A percentile compares a stretch with the other conserved stretches of the same genome.
Conservation (phyloP, 2,329 filamentous ascomycete genomes). For the Mariannaea elegans region DNA sequence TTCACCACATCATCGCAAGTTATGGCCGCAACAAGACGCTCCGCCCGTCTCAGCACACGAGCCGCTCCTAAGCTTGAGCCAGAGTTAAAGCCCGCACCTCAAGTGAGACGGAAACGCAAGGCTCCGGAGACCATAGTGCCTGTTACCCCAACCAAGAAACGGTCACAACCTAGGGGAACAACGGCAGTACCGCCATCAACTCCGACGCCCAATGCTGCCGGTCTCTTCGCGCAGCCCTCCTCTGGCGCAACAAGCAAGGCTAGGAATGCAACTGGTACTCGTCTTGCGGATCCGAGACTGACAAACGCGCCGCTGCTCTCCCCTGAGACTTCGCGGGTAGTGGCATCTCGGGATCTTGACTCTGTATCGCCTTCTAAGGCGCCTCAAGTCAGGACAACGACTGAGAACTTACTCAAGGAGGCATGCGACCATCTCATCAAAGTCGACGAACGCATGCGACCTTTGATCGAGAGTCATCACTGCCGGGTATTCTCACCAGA, state of each 20-base stretch:
- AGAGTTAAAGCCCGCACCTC: conserved; percentile 31
- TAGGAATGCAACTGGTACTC: conserved; percentile 53
- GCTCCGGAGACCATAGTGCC: conserved; percentile 36
- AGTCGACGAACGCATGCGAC: conserved; percentile 76
- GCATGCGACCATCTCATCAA: conserved; percentile 78
- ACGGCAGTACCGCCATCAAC: conserved; percentile 54
- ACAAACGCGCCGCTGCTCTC: conserved; percentile 79
- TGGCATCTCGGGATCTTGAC: conserved; percentile 59
- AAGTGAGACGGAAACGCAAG: conserved; percentile 48
- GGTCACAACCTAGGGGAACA: conserved; percentile 30
- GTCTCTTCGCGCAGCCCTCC: conserved; percentile 48
- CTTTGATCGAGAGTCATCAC: conserved; percentile 76
- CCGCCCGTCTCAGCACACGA: conserved; percentile 51
- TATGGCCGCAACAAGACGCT: conserved; percentile 49
- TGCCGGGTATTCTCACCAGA: conserved; percentile 84
- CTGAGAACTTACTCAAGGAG: conserved; percentile 75
- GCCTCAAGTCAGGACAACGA: conserved; percentile 59
- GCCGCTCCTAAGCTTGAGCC: conserved; percentile 25
- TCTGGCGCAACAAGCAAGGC: conserved; percentile 48
- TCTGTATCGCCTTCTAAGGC: conserved; percentile 57
- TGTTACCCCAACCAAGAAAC: conserved; percentile 46
- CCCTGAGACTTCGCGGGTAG: conserved; percentile 71
- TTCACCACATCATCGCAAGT: conserved; percentile 19
- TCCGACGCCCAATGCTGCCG: conserved; percentile 56
- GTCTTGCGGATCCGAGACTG: conserved; percentile 69